Conservation (phyloP, 208 protist genomes). For the Spongospora subterranea region DNA sequence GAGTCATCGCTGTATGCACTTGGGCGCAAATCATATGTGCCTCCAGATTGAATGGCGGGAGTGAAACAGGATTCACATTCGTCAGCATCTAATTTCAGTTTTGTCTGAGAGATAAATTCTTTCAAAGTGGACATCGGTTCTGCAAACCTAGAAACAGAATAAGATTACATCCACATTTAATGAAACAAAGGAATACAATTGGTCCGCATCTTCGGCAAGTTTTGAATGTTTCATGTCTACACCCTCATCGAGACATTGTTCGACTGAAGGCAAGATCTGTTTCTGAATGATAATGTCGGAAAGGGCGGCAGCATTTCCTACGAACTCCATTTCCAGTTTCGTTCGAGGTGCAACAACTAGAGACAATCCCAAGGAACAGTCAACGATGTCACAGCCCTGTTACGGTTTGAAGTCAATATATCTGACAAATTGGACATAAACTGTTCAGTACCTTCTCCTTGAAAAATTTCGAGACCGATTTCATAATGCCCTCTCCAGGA, state of each 20-base stretch:
- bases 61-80: conserved; percentile 71
- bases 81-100: conserved; percentile 62
- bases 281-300: conserved; percentile 42
- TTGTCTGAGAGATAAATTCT: background rate
- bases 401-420: background rate
- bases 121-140: background rate
- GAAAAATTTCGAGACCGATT: background rate
- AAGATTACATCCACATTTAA: background rate
- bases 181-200: background rate
- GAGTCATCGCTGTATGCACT: conserved; percentile 68
- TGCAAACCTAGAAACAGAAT: background rate
- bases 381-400: background rate
- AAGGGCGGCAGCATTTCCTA: background rate
- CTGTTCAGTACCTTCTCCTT: background rate
- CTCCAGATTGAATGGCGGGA: conserved; percentile 79
- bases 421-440: background rate
- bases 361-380: conserved; percentile 4
- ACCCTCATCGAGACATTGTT: conserved; percentile 66
- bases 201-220: conserved; percentile 62
- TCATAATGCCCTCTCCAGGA: background rate
- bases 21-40: conserved; percentile 72
- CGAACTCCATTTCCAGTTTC: background rate
- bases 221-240: conserved; percentile 57
- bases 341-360: background rate
- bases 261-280: conserved; percentile 28